Base-by-base conservation (phyloP, 2,329 filamentous ascomycete species). In the Colletotrichum tofieldiae region DNA sequence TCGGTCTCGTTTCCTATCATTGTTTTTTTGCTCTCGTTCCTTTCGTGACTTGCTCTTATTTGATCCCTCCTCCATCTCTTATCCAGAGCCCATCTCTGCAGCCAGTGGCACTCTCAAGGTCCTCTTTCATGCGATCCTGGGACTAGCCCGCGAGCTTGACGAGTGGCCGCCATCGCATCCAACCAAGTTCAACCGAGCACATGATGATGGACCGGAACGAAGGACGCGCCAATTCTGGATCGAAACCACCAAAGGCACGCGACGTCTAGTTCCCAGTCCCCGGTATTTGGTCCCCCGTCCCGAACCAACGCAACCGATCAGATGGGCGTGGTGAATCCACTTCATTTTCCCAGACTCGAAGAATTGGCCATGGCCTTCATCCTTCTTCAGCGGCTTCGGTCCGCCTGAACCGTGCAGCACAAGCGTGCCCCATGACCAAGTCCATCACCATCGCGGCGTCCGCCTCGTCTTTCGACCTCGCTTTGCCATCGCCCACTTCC, bases 401-500 rank as follows among this genome's bases (percentile, higher is more conserved):
- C 37, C 61, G 37, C 47, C 61, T 64, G 61, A 55, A 64, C 61
- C 37, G 18, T 64, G 61, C 61, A 64, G 49, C 49, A 32, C 61
- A 64, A 55, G 61, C 61, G 49, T 64, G 26, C 5, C 59, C 23
- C 49, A 32, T 54, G 60, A 54, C 60, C 32, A 62, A 29, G 35
- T 18, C 35, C 62, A 12, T 9, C 16, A 23, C 43, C 43, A n/a
- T 51, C 29, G n/a, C 37, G 32, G 18, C 20, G n/a, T 35, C 18
- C 41, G 14, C 32, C 29, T 60, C 37, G 14, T 47, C 47, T n/a
- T 52, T 37, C 29, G 32, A 12, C 37, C 6, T 39, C 12, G 26
- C 4, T 23, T 23, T 32, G 47, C 47, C 12, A 23, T 41, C 32
- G 26, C 8, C 23, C 23, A 3, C 1, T 29, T 35, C 55, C 51